phyloP scores from a whole-genome alignment of 768 basidiomycete genomes.

The Psilocybe cubensis region DNA sequence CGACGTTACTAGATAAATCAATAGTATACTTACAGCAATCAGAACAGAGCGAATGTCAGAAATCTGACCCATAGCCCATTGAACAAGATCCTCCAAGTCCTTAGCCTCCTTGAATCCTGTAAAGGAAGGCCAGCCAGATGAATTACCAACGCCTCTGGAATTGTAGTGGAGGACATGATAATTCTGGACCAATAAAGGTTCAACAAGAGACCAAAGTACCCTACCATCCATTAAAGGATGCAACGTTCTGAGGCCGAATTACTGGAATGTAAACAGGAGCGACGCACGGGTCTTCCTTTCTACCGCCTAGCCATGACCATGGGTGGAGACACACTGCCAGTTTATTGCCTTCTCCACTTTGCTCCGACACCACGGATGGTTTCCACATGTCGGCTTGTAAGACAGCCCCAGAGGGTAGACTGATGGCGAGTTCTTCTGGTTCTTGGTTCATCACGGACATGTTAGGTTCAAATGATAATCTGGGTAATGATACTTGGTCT shows the following conservation, averaged over 20 bases:
- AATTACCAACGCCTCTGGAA: conserved; percentile 76
- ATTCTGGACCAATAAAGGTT: conserved; percentile 42
- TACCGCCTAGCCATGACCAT: conserved; percentile 85
- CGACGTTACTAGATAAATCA: conserved; percentile 3
- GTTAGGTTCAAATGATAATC: background rate
- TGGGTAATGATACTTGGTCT: too few relatives aligned
- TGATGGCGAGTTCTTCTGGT: conserved; percentile 15
- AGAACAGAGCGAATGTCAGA: conserved; percentile 52
- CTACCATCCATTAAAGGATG: background rate
- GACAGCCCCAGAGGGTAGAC: conserved; percentile 40
- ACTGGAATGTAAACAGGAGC: conserved; percentile 11
- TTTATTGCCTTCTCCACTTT: conserved; percentile 33
- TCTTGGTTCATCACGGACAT: background rate
- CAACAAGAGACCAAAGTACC: conserved; percentile 23
- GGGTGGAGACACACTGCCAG: conserved; percentile 79
- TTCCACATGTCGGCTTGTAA: conserved; percentile 43
- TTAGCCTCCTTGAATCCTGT: conserved; percentile 72
- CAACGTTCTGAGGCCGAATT: background rate
- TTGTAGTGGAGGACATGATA: conserved; percentile 76
- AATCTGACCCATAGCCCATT: conserved; percentile 52
- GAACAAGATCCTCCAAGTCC: conserved; percentile 67
- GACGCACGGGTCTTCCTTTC: conserved; percentile 75
- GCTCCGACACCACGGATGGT: conserved; percentile 19
- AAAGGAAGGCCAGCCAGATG: conserved; percentile 73
- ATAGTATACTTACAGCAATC: conserved; percentile 48